Conservation (phyloP, 305 asterid species). For the Euphrasia arctica region DNA sequence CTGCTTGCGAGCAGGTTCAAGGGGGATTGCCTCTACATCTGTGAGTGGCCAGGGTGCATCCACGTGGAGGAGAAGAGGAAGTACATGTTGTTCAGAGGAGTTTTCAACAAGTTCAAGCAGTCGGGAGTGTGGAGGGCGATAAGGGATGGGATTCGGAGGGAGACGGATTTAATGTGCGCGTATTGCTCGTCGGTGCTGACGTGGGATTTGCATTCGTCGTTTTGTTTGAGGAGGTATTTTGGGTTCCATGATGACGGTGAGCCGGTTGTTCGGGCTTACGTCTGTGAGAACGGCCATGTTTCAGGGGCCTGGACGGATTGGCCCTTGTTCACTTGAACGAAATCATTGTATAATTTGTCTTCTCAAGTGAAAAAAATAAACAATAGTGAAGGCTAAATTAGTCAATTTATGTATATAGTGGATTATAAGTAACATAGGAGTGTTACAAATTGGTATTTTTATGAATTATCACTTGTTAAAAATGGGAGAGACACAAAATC, state of each 20-base stretch:
- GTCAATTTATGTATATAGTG: too few relatives aligned
- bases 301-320: conserved; percentile 99
- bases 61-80: conserved; percentile 90
- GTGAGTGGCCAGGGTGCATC: conserved; percentile 92
- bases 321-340: conserved; percentile 68
- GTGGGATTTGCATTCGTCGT: conserved; percentile 92
- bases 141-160: conserved; percentile 66
- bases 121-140: conserved; percentile 97
- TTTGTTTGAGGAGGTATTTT: conserved; percentile 80
- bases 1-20: conserved; percentile 80
- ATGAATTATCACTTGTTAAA: too few relatives aligned
- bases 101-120: conserved; percentile 91
- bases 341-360: too few relatives aligned
- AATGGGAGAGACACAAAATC: too few relatives aligned
- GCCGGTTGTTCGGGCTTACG: conserved; percentile 91
- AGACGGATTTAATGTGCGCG: conserved; percentile 65
- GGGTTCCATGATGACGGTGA: conserved; percentile 97
- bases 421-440: too few relatives aligned
- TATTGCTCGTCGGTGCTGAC: conserved; percentile 65
- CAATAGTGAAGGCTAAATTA: too few relatives aligned
- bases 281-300: conserved; percentile 94
- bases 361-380: too few relatives aligned
- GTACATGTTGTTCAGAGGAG: conserved; percentile 86
- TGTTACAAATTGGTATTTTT: too few relatives aligned
- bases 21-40: conserved; percentile 80